Percentiles rank a stretch among this genome's conserved stretches.
Evolutionary conservation across 2,329 filamentous ascomycete species (phyloP).

Genomic region (Verticillium nubilum): DNA sequence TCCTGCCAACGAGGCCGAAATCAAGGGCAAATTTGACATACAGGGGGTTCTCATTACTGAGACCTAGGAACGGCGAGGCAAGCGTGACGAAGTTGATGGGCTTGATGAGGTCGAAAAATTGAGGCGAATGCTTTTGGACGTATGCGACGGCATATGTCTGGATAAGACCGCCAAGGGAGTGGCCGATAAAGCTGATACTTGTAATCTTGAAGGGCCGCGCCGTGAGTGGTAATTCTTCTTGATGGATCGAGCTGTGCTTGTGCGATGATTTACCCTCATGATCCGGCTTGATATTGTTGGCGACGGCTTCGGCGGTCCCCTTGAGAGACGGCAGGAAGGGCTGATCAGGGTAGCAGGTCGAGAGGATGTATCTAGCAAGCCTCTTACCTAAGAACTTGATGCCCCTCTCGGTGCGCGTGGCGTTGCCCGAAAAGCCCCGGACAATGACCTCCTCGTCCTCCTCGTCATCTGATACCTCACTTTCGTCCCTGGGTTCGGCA

Average conservation of each 20-base stretch:
- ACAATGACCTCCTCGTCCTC: slow-evolving; percentile 85
- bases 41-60: slow-evolving; percentile 95
- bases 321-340: slow-evolving; percentile 68
- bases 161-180: slow-evolving; percentile 83
- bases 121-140: slow-evolving; percentile 90
- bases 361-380: slow-evolving; percentile 82
- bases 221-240: slow-evolving; percentile 23
- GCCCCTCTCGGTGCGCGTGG: slow-evolving; percentile 83
- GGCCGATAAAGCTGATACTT: slow-evolving; percentile 90
- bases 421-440: slow-evolving; percentile 83
- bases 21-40: slow-evolving; percentile 97
- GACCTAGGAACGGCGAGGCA: slow-evolving; percentile 80
- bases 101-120: slow-evolving; percentile 80
- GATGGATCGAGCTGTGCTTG: slow-evolving; percentile 56
- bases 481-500: slow-evolving; percentile 13
- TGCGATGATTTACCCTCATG: slow-evolving; percentile 38
- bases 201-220: slow-evolving; percentile 73
- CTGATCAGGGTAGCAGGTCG: slow-evolving; percentile 90
- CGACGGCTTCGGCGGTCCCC: slow-evolving; percentile 34
- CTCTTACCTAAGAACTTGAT: slow-evolving; percentile 97
- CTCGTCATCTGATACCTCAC: slow-evolving; percentile 37
- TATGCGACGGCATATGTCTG: slow-evolving; percentile 96
- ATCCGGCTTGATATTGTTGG: slow-evolving; percentile 23
- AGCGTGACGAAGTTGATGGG: slow-evolving; percentile 88
- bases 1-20: slow-evolving; percentile 92